phyloP scores from a whole-genome alignment of 345 rosid genomes.

The Sapria himalayana region DNA sequence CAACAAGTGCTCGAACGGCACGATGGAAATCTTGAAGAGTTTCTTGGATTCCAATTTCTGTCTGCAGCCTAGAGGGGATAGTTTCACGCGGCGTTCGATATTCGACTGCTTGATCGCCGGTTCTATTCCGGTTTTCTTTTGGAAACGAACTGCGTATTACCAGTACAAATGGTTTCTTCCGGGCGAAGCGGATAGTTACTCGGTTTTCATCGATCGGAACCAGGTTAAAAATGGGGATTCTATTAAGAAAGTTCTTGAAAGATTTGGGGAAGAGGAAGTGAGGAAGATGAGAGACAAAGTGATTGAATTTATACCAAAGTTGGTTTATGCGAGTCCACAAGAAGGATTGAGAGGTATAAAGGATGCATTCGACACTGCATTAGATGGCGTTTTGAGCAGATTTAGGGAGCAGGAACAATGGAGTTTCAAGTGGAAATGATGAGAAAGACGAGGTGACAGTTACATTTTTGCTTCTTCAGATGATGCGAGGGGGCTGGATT shows the following conservation, averaged over 20 bases:
- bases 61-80: constrained; percentile 85
- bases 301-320: constrained; percentile 44
- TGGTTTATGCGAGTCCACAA: constrained; percentile 40
- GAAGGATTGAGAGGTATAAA: constrained; percentile 43
- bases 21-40: constrained; percentile 49
- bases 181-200: constrained; percentile 35
- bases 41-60: constrained; percentile 71
- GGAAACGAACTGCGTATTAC: constrained; percentile 67
- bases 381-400: constrained; percentile 70
- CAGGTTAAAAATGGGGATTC: constrained; percentile 50
- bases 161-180: constrained; percentile 97
- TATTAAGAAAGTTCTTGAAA: constrained; percentile 36
- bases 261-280: constrained; percentile 39
- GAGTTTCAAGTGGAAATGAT: constrained; percentile 46
- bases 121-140: constrained; percentile 85
- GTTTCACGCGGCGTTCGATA: constrained; percentile 78
- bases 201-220: constrained; percentile 64
- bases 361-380: constrained; percentile 79
- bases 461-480: too few species aligned
- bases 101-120: constrained; percentile 97
- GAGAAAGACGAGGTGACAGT: too few species aligned
- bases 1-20: constrained; percentile 45
- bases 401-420: constrained; percentile 47
- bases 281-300: constrained; percentile 59
- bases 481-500: too few species aligned